A percentile compares a stretch with the other conserved stretches of the same genome.
phyloP scores from a whole-genome alignment of 108 stramenopile genomes.

The Conticribra weissflogii region DNA sequence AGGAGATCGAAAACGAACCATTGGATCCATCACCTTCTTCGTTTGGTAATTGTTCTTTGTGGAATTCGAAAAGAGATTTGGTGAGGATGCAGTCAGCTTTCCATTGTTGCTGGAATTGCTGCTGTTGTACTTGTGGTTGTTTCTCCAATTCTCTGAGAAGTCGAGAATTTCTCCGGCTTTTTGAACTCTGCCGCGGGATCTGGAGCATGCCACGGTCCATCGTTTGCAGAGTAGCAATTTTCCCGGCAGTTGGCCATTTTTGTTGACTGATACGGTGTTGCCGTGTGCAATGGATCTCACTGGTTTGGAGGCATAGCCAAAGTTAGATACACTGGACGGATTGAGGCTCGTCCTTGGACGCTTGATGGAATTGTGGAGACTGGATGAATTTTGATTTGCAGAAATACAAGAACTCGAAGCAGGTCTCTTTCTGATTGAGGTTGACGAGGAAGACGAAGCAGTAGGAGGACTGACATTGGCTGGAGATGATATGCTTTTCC shows the following conservation, averaged over 20 bases:
- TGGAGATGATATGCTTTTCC: not conserved
- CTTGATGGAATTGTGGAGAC: not conserved
- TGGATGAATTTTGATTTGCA: too few relatives aligned
- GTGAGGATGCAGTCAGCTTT: not conserved
- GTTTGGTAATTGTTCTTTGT: not conserved
- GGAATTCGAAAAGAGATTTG: too few relatives aligned
- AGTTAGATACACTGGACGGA: not conserved
- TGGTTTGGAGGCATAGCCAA: not conserved
- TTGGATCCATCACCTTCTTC: slow-evolving; percentile 25
- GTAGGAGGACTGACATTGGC: slow-evolving; percentile 1
- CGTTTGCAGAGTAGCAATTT: slow-evolving; percentile 75
- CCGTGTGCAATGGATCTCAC: not conserved
- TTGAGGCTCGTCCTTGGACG: not conserved
- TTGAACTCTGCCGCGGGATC: slow-evolving; percentile 47
- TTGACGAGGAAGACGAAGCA: not conserved
- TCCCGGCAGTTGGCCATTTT: not conserved
- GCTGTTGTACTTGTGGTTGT: not conserved
- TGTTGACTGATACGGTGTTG: not conserved
- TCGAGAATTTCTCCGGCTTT: slow-evolving; percentile 24
- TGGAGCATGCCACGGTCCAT: slow-evolving; percentile 58
- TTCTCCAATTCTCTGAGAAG: slow-evolving; percentile 39
- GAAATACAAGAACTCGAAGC: too few relatives aligned
- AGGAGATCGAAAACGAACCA: slow-evolving; percentile 57
- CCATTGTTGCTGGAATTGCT: not conserved
- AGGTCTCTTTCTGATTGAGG: too few relatives aligned